Base-by-base conservation (phyloP, 768 basidiomycete genomes). In the Mycena epipterygia region DNA sequence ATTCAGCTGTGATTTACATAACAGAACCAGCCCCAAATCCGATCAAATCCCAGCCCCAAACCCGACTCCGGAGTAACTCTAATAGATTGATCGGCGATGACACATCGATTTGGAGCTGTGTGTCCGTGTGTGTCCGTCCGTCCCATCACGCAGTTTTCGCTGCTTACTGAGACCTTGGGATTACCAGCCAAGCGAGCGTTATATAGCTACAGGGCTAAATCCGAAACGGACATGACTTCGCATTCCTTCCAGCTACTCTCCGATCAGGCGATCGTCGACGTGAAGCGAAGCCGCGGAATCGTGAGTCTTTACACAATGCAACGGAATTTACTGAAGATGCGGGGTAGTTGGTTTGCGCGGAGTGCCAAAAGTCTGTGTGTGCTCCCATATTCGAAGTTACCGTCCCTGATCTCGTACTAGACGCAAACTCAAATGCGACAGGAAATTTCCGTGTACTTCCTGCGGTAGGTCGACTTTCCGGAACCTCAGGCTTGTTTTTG, bases 371-470 rank as follows among this genome's bases (percentile, higher is more conserved):
- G 60, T 48, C 8, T 32, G n/a, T 60, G 5, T 51, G 25, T 3
- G 19, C 19, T 13, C 7, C 4, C 13, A 5, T 3, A 30, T 2
- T 2, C 9, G 16, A 27, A 30, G 14, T 2, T 6, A 5, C 3
- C 25, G 27, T 16, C 23, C 5, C 44, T 49, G 14, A 62, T 6
- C 42, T 27, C 46, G 8, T 37, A 14, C n/a, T 8, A 62, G 61
- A 39, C 48, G 48, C 14, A 63, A 63, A 17, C 48, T 63, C 0
- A 63, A 63, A 29, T 63, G 61, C 29, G 61, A 63, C 35, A 63
- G 39, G 35, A 51, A 52, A 39, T 63, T 51, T n/a, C 61, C 61
- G 0, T 63, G 61, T 27, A 39, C 19, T 19, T 51, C 61, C 16
- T 63, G 61, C 25, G 61, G 61, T 63, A 44, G 0, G 13, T 58